A percentile compares a stretch with the other conserved stretches of the same genome.
These are phyloP conservation scores for Epichloe sp. DNA, from an alignment of 2,329 filamentous ascomycete species.

Conservation along the genomic window DNA sequence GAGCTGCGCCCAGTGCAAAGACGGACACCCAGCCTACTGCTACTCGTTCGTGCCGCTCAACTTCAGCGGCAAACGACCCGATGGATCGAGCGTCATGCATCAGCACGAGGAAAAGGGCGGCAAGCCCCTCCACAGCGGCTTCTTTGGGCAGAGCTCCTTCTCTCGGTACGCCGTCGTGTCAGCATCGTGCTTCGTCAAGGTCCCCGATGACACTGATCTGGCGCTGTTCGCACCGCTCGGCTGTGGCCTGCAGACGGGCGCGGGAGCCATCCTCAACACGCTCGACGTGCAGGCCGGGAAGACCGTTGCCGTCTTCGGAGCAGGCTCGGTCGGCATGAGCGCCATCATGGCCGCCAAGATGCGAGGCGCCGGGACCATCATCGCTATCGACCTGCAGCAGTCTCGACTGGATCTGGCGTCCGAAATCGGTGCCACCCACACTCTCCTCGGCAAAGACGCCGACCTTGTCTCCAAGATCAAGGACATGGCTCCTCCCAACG, in stretches of 20 bases:
- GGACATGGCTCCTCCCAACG: constrained; percentile 9
- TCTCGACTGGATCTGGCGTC: background rate
- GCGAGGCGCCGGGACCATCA: background rate
- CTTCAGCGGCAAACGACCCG: background rate
- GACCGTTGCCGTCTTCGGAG: constrained; percentile 17
- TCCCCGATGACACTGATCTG: constrained; percentile 13
- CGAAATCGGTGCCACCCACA: background rate
- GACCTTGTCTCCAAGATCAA: constrained; percentile 8
- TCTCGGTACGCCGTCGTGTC: constrained; percentile 17
- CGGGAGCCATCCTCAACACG: constrained; percentile 20
- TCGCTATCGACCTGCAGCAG: background rate
- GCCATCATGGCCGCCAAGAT: background rate
- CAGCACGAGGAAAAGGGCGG: background rate
- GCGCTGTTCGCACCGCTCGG: constrained; percentile 20
- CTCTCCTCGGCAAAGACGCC: background rate
- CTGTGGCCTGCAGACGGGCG: constrained; percentile 23
- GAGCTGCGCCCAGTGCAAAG: background rate
- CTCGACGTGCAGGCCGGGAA: constrained; percentile 13
- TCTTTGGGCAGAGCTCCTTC: constrained; percentile 24
- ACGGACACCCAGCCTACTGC: background rate
- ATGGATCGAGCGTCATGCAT: background rate
- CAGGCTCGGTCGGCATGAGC: background rate
- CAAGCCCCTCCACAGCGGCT: constrained; percentile 9
- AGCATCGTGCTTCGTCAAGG: constrained; percentile 16
- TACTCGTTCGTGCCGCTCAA: background rate